Base-by-base conservation (phyloP, 108 stramenopile species). In the Licmophora abbreviata region DNA sequence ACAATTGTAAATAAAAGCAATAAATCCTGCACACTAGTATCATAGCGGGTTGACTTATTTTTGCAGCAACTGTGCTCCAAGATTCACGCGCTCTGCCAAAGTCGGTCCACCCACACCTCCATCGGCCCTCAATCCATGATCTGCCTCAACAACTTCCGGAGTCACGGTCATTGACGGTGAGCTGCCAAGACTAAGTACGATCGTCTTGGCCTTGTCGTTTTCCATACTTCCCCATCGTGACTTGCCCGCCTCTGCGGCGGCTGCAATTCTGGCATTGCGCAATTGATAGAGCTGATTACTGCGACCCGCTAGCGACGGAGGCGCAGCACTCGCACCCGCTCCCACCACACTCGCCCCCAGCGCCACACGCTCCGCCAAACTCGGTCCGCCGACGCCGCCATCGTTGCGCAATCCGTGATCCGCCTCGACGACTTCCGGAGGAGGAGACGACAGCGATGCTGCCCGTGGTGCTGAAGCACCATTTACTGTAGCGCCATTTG, bases 181-280 rank as follows among this genome's bases (percentile, higher is more conserved):
- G n/a, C n/a, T n/a, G n/a, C n/a, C n/a, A n/a, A n/a, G n/a, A n/a
- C n/a, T n/a, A n/a, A n/a, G n/a, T n/a, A n/a, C n/a, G n/a, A n/a
- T n/a, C n/a, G n/a, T n/a, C 22, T 59, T 65, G 20, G 56, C 57
- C 27, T 49, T 47, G 31, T 51, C 54, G 32, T 68, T 58, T 51
- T 82, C 81, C 59, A 64, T 61, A 3, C 36, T 48, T 46, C 81
- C 81, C 81, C 81, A 82, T 30, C 81, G 70, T 17, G 81, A 83
- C 33, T 82, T 74, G 29, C 80, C 80, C 21, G 73, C 75, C 30
- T 48, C 31, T 8, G 35, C 67, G 11, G 67, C 63, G 15, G 52
- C 58, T 6, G 44, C 24, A 53, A 74, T 55, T 44, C 42, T 54
- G 12, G 58, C 57, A 58, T 73, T 73, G 30, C 71, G 26, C 28